Conservation (phyloP, 2,329 filamentous ascomycete species). For the Laburnicola sp. region DNA sequence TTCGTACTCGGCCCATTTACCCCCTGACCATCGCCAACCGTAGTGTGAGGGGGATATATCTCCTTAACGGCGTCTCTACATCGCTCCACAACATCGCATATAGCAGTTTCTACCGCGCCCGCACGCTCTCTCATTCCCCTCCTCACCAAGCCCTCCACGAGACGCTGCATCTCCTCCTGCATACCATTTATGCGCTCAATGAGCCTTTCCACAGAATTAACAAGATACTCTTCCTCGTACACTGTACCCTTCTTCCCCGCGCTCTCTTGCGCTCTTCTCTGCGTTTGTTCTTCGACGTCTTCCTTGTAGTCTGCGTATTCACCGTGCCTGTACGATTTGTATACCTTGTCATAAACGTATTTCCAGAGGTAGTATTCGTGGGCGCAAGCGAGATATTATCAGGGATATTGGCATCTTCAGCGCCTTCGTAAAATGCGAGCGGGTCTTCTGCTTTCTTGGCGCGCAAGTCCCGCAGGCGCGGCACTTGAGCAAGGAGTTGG, state of each 20-base stretch:
- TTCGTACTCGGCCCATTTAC: constrained; percentile 10
- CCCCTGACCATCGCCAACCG: not conserved
- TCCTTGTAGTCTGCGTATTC: constrained; percentile 72
- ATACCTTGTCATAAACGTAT: constrained; percentile 90
- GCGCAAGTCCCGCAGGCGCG: constrained; percentile 80
- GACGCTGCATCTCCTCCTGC: constrained; percentile 69
- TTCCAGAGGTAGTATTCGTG: constrained; percentile 76
- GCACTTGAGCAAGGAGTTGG: constrained; percentile 82
- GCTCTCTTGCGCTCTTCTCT: constrained; percentile 95
- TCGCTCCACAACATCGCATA: constrained; percentile 72
- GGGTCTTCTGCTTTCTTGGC: constrained; percentile 81
- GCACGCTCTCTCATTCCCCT: constrained; percentile 88
- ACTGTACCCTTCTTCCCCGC: constrained; percentile 91
- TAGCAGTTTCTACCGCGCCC: constrained; percentile 71
- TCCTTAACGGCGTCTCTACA: constrained; percentile 70
- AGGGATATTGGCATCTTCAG: constrained; percentile 66
- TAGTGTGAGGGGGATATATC: constrained; percentile 26
- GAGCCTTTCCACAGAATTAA: constrained; percentile 81
- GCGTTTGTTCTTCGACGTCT: constrained; percentile 83
- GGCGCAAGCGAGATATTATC: constrained; percentile 92
- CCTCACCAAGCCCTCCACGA: constrained; percentile 77
- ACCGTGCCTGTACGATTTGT: constrained; percentile 75
- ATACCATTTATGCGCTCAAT: constrained; percentile 78
- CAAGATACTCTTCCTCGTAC: constrained; percentile 96
- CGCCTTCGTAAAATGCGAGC: constrained; percentile 81